Evolutionary conservation across 768 basidiomycete genomes (phyloP).

Genomic region (Fibroporia radiculosa): DNA sequence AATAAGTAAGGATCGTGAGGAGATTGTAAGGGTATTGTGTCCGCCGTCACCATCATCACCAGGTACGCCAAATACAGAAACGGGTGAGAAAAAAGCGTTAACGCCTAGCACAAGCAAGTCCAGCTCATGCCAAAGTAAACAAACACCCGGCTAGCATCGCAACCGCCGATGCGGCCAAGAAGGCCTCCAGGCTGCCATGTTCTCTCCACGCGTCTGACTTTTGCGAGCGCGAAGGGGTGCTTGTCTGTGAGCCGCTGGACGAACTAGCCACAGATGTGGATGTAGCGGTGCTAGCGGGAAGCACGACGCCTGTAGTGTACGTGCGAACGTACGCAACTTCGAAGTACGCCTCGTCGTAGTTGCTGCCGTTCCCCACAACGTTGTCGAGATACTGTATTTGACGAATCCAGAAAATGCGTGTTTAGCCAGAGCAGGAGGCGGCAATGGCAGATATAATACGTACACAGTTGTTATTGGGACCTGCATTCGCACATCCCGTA

Average conservation of each 20-base stretch:
- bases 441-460: slow-evolving; percentile 14
- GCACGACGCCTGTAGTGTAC: slow-evolving; percentile 32
- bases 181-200: neutral
- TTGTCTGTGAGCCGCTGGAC: neutral
- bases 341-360: slow-evolving; percentile 55
- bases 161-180: neutral
- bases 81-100: no score
- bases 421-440: neutral
- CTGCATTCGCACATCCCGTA: slow-evolving; percentile 29
- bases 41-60: no score
- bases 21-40: no score
- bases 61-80: no score
- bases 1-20: no score
- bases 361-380: slow-evolving; percentile 46
- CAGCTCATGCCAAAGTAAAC: neutral
- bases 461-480: slow-evolving; percentile 33
- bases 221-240: neutral
- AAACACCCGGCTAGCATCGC: neutral
- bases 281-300: slow-evolving; percentile 7
- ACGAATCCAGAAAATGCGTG: neutral
- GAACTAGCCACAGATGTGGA: slow-evolving; percentile 1
- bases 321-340: slow-evolving; percentile 61
- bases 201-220: neutral
- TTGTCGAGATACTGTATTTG: slow-evolving; percentile 39
- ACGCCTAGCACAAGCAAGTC: no score